phyloP scores from a whole-genome alignment of 352 stramenopile species.

The Peronosclerospora sorghi region DNA sequence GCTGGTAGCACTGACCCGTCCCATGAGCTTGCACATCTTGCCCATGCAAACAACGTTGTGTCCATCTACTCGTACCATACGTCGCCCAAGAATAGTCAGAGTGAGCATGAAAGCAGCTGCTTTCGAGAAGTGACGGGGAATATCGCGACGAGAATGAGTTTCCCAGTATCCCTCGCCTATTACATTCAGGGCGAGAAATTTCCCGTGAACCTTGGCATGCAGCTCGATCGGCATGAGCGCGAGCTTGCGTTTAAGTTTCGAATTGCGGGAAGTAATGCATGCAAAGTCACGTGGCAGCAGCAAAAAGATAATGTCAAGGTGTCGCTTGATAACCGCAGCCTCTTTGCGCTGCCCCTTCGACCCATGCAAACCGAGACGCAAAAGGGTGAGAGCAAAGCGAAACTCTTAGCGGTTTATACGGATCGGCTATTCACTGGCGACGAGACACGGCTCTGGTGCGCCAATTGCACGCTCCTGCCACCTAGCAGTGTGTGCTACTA shows the following conservation, averaged over 20 bases:
- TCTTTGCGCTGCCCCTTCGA: conserved; percentile 61
- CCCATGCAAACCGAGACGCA: conserved; percentile 15
- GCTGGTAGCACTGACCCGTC: conserved; percentile 12
- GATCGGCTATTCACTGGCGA: conserved; percentile 68
- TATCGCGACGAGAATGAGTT: conserved; percentile 39
- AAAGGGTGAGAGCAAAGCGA: conserved; percentile 10
- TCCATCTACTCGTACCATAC: conserved; percentile 44
- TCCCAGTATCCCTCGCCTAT: conserved; percentile 60
- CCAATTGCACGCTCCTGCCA: conserved; percentile 67
- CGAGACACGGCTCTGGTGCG: conserved; percentile 68
- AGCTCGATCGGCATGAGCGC: conserved; percentile 11
- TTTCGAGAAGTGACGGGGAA: conserved; percentile 15
- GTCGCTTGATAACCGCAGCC: conserved; percentile 40
- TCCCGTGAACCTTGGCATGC: conserved; percentile 52
- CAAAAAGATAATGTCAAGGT: conserved; percentile 51
- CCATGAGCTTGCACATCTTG: conserved; percentile 51
- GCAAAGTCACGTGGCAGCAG: conserved; percentile 42
- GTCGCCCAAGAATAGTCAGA: conserved; percentile 4
- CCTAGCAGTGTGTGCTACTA: conserved; percentile 48
- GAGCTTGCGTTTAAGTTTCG: conserved; percentile 39
- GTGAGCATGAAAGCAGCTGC: conserved; percentile 3
- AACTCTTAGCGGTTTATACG: conserved; percentile 51
- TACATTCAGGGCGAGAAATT: conserved; percentile 70
- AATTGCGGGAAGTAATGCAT: conserved; percentile 33
- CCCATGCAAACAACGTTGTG: conserved; percentile 37